These are phyloP conservation scores for Lachnellula cervina DNA, from an alignment of 2,329 filamentous ascomycete genomes.

Conservation along the genomic window DNA sequence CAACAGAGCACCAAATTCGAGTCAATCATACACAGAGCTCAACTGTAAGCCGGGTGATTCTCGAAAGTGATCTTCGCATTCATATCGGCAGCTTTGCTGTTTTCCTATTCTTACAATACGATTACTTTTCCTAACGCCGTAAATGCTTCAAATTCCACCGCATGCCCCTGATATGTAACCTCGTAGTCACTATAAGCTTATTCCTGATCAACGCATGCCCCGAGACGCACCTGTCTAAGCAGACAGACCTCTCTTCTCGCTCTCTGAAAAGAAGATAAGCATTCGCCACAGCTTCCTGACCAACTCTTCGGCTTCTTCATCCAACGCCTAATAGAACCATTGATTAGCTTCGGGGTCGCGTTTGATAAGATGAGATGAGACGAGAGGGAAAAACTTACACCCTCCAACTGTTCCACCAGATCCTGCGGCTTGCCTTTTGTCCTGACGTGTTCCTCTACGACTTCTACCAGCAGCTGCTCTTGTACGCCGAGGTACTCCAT, in stretches of 20 bases:
- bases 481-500: conserved; percentile 95
- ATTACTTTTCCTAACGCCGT: neutral
- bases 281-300: conserved; percentile 98
- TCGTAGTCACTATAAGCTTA: neutral
- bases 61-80: neutral
- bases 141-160: neutral
- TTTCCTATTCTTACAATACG: neutral
- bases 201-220: too few species aligned
- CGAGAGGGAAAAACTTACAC: conserved; percentile 50
- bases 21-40: neutral
- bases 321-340: conserved; percentile 59
- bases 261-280: conserved; percentile 96
- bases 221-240: conserved; percentile 41
- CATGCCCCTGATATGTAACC: neutral
- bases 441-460: conserved; percentile 81
- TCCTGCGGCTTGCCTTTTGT: conserved; percentile 70
- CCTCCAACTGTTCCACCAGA: conserved; percentile 78
- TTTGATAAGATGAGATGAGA: too few species aligned
- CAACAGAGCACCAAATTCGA: neutral
- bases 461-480: conserved; percentile 90
- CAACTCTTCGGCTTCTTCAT: conserved; percentile 89
- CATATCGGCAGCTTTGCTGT: neutral
- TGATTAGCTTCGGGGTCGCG: conserved; percentile 31
- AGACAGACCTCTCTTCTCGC: conserved; percentile 82
- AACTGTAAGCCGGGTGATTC: neutral